Conservation (phyloP, 2,329 filamentous ascomycete genomes). For the Lasiodiplodia gonubiensis region DNA sequence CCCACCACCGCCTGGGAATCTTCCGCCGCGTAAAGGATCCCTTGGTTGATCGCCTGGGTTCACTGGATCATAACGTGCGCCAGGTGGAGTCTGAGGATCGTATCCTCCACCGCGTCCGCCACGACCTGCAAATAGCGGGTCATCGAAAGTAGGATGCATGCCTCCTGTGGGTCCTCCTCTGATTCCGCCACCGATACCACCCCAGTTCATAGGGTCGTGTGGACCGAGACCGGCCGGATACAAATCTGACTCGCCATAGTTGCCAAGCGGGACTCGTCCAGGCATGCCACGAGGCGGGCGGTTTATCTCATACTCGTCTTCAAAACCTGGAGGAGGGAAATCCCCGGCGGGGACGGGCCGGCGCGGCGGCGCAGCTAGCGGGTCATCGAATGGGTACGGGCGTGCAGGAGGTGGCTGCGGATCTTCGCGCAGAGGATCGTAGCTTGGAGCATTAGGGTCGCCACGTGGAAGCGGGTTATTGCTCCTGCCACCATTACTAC, state of each 20-base stretch:
- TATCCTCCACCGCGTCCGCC: conserved; percentile 56
- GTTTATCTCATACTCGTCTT: conserved; percentile 88
- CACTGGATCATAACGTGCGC: conserved; percentile 88
- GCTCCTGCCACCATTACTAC: conserved; percentile 51
- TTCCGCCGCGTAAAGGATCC: conserved; percentile 35
- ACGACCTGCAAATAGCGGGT: conserved; percentile 77
- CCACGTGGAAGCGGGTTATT: conserved; percentile 46
- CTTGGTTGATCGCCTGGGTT: conserved; percentile 58
- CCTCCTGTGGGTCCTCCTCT: conserved; percentile 71
- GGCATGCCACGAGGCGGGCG: conserved; percentile 64
- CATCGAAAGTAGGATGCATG: conserved; percentile 96
- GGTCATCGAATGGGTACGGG: conserved; percentile 73
- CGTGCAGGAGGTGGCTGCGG: conserved; percentile 62
- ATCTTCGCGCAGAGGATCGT: conserved; percentile 50
- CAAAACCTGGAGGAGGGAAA: conserved; percentile 87
- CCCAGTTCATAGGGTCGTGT: conserved; percentile 77
- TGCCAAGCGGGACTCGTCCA: conserved; percentile 62
- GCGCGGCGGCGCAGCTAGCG: conserved; percentile 64
- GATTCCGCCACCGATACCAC: conserved; percentile 62
- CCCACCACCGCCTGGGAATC: conserved; percentile 30
- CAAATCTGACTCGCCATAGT: conserved; percentile 84
- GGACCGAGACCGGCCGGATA: conserved; percentile 87
- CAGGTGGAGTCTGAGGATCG: conserved; percentile 79
- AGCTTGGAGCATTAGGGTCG: conserved; percentile 48
- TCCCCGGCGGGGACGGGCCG: conserved; percentile 72